phyloP scores from a whole-genome alignment of 2,329 filamentous ascomycete species.

The Claviceps maximensis region DNA sequence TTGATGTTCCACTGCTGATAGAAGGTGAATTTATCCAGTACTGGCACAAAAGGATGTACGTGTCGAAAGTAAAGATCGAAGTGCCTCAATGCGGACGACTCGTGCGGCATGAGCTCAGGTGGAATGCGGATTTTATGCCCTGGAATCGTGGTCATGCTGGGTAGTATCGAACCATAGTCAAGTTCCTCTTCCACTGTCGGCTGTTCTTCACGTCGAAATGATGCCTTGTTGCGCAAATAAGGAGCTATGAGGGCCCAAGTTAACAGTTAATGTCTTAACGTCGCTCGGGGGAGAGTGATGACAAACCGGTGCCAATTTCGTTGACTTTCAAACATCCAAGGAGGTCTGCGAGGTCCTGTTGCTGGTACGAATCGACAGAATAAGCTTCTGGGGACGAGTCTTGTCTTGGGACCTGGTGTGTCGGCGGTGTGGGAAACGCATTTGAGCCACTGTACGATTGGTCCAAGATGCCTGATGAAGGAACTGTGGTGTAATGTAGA shows the following conservation, averaged over 20 bases:
- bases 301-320: conserved; percentile 69
- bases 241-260: conserved; percentile 42
- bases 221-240: conserved; percentile 59
- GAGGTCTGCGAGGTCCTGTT: conserved; percentile 63
- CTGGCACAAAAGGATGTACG: conserved; percentile 85
- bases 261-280: neutral
- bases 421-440: conserved; percentile 41
- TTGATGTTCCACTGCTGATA: conserved; percentile 84
- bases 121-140: conserved; percentile 78
- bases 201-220: conserved; percentile 38
- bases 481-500: conserved; percentile 41
- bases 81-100: conserved; percentile 68
- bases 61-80: conserved; percentile 85
- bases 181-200: conserved; percentile 58
- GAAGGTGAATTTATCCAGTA: conserved; percentile 69
- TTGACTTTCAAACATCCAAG: conserved; percentile 80
- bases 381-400: conserved; percentile 35
- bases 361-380: conserved; percentile 50
- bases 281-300: no score
- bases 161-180: conserved; percentile 58
- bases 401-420: conserved; percentile 18
- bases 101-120: conserved; percentile 81
- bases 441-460: conserved; percentile 34
- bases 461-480: conserved; percentile 36
- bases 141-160: conserved; percentile 51